Percentiles rank a stretch among this genome's conserved stretches.
Conservation (phyloP, 2,329 filamentous ascomycete genomes). For the Curvularia sp. region DNA sequence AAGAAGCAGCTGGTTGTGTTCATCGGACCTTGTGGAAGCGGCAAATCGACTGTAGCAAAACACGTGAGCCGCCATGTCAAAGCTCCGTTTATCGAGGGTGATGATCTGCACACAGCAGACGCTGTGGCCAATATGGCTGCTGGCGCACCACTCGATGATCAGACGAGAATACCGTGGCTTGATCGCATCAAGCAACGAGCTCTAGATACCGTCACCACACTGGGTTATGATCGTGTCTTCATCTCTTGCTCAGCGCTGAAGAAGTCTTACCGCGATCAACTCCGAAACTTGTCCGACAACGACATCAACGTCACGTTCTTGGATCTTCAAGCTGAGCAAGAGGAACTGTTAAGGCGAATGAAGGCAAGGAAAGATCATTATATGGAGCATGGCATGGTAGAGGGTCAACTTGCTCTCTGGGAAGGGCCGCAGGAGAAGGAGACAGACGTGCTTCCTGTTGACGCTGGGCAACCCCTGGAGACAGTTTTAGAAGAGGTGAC, state of each 20-base stretch:
- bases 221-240: background rate
- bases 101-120: conserved; percentile 46
- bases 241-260: conserved; percentile 54
- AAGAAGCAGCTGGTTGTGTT: conserved; percentile 44
- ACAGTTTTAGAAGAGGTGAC: conserved; percentile 6
- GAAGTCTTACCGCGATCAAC: conserved; percentile 42
- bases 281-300: conserved; percentile 31
- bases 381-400: conserved; percentile 49
- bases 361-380: conserved; percentile 44
- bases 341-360: conserved; percentile 41
- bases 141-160: conserved; percentile 33
- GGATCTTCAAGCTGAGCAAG: conserved; percentile 45
- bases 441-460: conserved; percentile 47
- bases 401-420: conserved; percentile 44
- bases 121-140: conserved; percentile 47
- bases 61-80: conserved; percentile 38
- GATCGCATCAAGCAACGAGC: conserved; percentile 5
- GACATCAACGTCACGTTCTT: conserved; percentile 43
- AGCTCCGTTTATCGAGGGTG: conserved; percentile 53
- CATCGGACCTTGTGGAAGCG: conserved; percentile 53
- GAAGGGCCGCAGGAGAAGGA: conserved; percentile 42
- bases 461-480: conserved; percentile 19
- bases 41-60: conserved; percentile 51
- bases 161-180: background rate
- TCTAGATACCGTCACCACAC: background rate